Evolutionary conservation across 2,329 filamentous ascomycete genomes (phyloP).

Genomic region (Biscogniauxia marginata): DNA sequence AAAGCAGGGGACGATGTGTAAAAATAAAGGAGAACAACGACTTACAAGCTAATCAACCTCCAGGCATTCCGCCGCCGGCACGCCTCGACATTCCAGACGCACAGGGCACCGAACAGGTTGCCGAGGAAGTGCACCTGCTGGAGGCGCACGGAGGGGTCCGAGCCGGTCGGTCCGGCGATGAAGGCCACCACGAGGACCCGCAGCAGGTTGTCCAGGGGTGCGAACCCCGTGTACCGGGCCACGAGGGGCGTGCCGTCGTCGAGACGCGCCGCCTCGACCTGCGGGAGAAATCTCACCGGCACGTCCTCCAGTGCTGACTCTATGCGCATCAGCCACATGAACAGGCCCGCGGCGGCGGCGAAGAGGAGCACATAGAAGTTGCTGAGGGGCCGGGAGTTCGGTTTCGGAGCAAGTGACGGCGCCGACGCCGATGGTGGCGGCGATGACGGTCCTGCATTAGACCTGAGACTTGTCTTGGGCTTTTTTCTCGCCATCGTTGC

Average conservation of each 20-base stretch:
- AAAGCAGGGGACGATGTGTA: no score
- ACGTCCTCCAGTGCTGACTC: slow-evolving; percentile 21
- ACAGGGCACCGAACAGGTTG: slow-evolving; percentile 26
- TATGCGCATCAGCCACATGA: slow-evolving; percentile 24
- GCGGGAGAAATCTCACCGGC: slow-evolving; percentile 19
- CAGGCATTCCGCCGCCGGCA: slow-evolving; percentile 20
- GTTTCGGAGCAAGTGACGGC: background rate
- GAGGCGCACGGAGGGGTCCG: slow-evolving; percentile 23
- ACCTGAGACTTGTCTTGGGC: background rate
- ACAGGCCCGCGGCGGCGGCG: slow-evolving; percentile 11
- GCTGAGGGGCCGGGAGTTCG: slow-evolving; percentile 12
- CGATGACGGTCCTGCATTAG: background rate
- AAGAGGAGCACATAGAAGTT: slow-evolving; percentile 19
- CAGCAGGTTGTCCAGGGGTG: slow-evolving; percentile 13
- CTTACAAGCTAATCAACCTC: slow-evolving; percentile 27
- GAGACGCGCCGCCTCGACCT: slow-evolving; percentile 16
- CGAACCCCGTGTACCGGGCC: slow-evolving; percentile 17
- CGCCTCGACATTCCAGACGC: slow-evolving; percentile 27
- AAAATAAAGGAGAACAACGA: background rate
- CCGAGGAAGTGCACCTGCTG: slow-evolving; percentile 31
- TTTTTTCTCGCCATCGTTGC: slow-evolving; percentile 4
- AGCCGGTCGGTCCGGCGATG: slow-evolving; percentile 24
- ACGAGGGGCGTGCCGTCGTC: slow-evolving; percentile 22
- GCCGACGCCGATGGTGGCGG: background rate
- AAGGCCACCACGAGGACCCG: slow-evolving; percentile 25